phyloP scores from a whole-genome alignment of 169 alveolate genomes.

The Plasmodium gallinaceum region DNA sequence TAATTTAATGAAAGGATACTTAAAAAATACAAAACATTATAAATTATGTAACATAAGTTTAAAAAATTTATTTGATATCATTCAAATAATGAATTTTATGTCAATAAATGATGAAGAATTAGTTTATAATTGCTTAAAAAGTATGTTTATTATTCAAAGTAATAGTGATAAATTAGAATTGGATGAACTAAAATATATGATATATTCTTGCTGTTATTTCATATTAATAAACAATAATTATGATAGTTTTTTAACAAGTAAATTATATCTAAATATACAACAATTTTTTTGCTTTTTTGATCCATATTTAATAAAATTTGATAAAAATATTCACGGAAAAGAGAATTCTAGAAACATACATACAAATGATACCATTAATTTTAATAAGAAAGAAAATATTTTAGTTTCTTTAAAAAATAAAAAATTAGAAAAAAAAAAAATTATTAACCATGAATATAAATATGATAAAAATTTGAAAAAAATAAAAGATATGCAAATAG shows the following conservation, averaged over 20 bases:
- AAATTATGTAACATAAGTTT: conserved; percentile 7
- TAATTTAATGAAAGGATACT: not conserved
- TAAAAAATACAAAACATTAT: not conserved
- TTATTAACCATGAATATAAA: not conserved
- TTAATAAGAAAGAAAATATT: not conserved
- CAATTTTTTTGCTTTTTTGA: conserved; percentile 14
- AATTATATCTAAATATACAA: conserved; percentile 9
- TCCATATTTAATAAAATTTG: conserved; percentile 3
- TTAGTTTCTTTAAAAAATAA: not conserved
- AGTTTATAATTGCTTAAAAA: conserved; percentile 23
- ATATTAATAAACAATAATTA: conserved; percentile 34
- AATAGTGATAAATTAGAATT: conserved; percentile 9
- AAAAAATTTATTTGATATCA: conserved; percentile 10
- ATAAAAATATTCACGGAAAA: not conserved
- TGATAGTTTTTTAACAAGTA: not conserved
- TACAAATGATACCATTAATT: not conserved
- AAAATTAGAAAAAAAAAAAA: not conserved
- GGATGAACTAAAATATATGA: conserved; percentile 20
- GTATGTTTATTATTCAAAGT: conserved; percentile 15
- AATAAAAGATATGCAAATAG: not conserved
- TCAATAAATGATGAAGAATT: conserved; percentile 1
- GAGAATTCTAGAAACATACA: not conserved
- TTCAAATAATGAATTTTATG: conserved; percentile 21
- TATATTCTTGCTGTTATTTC: conserved; percentile 28
- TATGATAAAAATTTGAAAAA: not conserved